Percentiles rank a stretch among this genome's conserved stretches.
Evolutionary conservation across 345 rosid genomes (phyloP).

Genomic region (Anacardium occidentale): DNA sequence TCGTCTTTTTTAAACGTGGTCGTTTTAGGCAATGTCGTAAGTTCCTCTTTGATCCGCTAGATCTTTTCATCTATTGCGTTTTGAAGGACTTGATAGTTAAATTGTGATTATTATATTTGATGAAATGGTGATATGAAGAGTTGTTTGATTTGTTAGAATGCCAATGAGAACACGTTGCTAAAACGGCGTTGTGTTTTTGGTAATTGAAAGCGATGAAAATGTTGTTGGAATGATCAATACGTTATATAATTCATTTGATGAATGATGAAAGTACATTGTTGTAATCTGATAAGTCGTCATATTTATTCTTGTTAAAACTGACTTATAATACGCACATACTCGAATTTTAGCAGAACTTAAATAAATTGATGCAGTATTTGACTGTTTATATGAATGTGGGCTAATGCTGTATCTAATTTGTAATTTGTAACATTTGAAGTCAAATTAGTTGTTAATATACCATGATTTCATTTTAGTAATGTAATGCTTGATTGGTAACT

Average conservation of each 20-base stretch:
- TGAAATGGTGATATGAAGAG: not conserved
- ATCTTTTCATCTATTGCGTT: conserved; percentile 30
- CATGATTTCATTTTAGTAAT: not conserved
- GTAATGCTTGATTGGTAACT: not conserved
- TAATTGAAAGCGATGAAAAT: not conserved
- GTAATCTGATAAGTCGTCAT: no score
- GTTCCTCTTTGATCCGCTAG: conserved; percentile 26
- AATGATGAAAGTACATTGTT: no score
- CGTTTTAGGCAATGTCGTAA: conserved; percentile 84
- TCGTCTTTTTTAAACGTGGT: conserved; percentile 82
- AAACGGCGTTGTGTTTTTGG: not conserved
- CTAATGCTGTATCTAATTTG: not conserved
- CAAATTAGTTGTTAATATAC: not conserved
- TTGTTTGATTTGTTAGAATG: not conserved
- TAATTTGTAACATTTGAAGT: not conserved
- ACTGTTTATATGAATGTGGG: not conserved
- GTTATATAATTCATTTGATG: no score
- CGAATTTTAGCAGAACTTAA: not conserved
- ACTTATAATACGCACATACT: not conserved
- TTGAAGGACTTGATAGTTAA: not conserved
- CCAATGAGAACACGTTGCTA: not conserved
- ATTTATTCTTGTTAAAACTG: not conserved
- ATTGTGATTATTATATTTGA: not conserved
- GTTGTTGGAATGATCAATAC: not conserved
- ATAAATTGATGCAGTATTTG: no score